Percentiles rank a stretch among this genome's conserved stretches.
Evolutionary conservation across 2,329 filamentous ascomycete species (phyloP).

Genomic region (Bisporella sp.): DNA sequence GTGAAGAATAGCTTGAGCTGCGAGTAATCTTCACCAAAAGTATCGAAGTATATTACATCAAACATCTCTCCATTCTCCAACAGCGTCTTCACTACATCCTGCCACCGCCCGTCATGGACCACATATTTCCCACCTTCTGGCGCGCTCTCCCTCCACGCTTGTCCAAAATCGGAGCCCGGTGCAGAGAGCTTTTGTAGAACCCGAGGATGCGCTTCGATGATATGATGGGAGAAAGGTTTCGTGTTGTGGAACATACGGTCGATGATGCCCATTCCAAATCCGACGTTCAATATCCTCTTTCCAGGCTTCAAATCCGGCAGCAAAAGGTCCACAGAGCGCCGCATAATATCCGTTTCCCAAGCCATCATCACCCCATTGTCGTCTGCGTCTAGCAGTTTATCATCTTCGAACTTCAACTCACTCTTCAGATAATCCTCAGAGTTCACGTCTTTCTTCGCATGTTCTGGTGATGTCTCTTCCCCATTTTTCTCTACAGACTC

Average conservation of each 20-base stretch:
- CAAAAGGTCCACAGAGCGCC: constrained; percentile 62
- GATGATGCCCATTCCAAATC: constrained; percentile 87
- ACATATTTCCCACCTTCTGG: constrained; percentile 55
- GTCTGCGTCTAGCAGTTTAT: constrained; percentile 64
- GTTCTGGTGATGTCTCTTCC: constrained; percentile 9
- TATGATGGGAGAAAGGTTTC: constrained; percentile 65
- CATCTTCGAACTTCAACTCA: constrained; percentile 54
- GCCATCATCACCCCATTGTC: constrained; percentile 91
- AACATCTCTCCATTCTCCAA: constrained; percentile 64
- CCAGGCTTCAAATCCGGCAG: constrained; percentile 43
- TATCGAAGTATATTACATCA: constrained; percentile 95
- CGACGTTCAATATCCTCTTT: constrained; percentile 73
- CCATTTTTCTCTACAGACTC: constrained; percentile 20
- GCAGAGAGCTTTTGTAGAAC: constrained; percentile 58
- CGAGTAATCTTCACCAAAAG: constrained; percentile 88
- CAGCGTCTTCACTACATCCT: constrained; percentile 66
- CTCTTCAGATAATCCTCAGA: constrained; percentile 64
- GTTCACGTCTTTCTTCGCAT: constrained; percentile 39
- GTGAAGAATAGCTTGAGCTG: constrained; percentile 83
- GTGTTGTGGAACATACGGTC: constrained; percentile 68
- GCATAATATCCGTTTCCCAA: constrained; percentile 87
- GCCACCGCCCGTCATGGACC: constrained; percentile 72
- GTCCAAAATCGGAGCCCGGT: constrained; percentile 38
- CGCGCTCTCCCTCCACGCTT: constrained; percentile 45
- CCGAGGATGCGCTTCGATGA: constrained; percentile 77